Conservation (phyloP, 257 asterid genomes). For the Solanum sejunctum region DNA sequence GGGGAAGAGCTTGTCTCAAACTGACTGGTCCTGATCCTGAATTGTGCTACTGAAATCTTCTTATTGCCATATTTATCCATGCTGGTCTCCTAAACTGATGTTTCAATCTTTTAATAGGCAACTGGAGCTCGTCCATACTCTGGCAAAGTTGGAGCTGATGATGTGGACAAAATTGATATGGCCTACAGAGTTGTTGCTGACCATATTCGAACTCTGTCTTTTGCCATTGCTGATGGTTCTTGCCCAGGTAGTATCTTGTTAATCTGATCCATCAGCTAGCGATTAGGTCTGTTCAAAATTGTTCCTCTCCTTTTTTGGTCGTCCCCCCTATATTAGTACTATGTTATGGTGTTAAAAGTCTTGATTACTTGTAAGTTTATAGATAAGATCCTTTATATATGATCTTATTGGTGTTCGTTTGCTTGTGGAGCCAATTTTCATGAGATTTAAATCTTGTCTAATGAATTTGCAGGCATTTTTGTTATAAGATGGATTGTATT, state of each 20-base stretch:
- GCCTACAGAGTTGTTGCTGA: slow-evolving; percentile 99
- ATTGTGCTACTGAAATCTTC: neutral
- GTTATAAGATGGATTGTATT: neutral
- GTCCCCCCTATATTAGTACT: neutral
- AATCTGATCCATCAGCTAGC: neutral
- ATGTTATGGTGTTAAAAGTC: neutral
- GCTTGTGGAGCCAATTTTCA: neutral
- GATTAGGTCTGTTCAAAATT: neutral
- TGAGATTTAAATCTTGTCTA: neutral
- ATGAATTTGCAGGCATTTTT: neutral
- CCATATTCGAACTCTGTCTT: slow-evolving; percentile 89
- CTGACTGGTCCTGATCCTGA: neutral
- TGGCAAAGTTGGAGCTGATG: slow-evolving; percentile 86
- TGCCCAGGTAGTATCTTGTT: slow-evolving; percentile 56
- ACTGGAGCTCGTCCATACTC: slow-evolving; percentile 73
- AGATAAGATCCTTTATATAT: neutral
- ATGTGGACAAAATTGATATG: slow-evolving; percentile 75
- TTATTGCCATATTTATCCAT: neutral
- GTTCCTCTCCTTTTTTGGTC: neutral
- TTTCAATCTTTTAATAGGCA: slow-evolving; percentile 31
- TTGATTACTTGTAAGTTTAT: neutral
- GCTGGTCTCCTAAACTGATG: neutral
- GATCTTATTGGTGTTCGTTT: neutral
- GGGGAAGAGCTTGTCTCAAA: neutral
- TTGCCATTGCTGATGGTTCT: slow-evolving; percentile 99